These are phyloP conservation scores for Biscutella laevigata DNA, from an alignment of 441 rosid species.

Conservation along the genomic window DNA sequence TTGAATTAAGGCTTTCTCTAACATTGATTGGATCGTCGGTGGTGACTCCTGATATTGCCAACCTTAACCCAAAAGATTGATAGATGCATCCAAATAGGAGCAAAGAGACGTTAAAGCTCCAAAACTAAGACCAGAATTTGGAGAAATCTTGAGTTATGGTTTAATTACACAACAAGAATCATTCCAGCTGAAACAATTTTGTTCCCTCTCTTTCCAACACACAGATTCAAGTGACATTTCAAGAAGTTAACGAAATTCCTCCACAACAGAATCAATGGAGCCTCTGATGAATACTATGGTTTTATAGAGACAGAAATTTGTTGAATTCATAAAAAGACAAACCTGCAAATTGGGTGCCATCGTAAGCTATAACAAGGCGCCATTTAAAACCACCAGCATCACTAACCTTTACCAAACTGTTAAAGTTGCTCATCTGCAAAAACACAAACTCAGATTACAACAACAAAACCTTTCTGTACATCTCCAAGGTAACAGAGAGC, in stretches of 20 bases:
- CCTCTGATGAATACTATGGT: too few species aligned
- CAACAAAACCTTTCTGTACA: too few species aligned
- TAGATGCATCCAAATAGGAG: not conserved
- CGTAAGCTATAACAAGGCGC: slow-evolving; percentile 82
- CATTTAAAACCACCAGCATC: slow-evolving; percentile 39
- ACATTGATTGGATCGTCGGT: slow-evolving; percentile 68
- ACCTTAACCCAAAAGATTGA: slow-evolving; percentile 34
- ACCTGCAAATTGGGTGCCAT: slow-evolving; percentile 77
- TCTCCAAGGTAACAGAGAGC: not conserved
- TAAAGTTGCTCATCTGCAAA: slow-evolving; percentile 21
- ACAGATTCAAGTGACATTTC: slow-evolving; percentile 6
- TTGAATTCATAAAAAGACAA: not conserved
- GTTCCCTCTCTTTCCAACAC: not conserved
- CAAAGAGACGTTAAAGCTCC: not conserved
- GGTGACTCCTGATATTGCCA: slow-evolving; percentile 90
- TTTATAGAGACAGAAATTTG: too few species aligned
- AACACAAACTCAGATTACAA: not conserved
- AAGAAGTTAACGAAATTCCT: not conserved
- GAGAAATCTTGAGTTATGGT: not conserved
- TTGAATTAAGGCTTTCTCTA: slow-evolving; percentile 60
- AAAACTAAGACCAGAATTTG: not conserved
- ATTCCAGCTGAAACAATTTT: too few species aligned
- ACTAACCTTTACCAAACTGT: slow-evolving; percentile 19
- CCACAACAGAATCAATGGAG: not conserved
- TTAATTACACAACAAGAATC: not conserved